phyloP scores from a whole-genome alignment of 1,284 basidiomycete genomes.

The Marasmius fiardii region DNA sequence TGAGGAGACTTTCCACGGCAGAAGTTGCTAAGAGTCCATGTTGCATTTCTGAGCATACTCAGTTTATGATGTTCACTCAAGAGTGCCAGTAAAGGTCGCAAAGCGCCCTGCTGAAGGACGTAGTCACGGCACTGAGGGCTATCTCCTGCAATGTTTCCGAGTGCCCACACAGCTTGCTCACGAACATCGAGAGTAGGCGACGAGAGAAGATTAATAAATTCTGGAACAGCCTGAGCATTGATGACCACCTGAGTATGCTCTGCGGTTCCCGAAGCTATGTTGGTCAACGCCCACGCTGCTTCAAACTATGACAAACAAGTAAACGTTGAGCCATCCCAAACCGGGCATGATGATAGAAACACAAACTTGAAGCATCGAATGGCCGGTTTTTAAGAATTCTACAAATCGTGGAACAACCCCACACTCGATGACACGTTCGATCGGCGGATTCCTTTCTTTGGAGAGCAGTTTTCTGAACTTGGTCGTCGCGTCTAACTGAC shows the following conservation, averaged over 20 bases:
- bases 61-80: slow-evolving; percentile 90
- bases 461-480: slow-evolving; percentile 98
- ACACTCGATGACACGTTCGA: slow-evolving; percentile 97
- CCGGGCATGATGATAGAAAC: slow-evolving; percentile 6
- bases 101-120: slow-evolving; percentile 75
- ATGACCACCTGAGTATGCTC: slow-evolving; percentile 99
- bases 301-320: slow-evolving; percentile 71
- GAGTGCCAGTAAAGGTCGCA: slow-evolving; percentile 69
- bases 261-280: slow-evolving; percentile 98
- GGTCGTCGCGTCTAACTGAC: slow-evolving; percentile 91
- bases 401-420: slow-evolving; percentile 98
- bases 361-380: slow-evolving; percentile 93
- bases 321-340: slow-evolving; percentile 11
- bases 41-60: slow-evolving; percentile 96
- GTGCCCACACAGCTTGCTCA: slow-evolving; percentile 96
- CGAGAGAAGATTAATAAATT: slow-evolving; percentile 92
- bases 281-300: slow-evolving; percentile 99
- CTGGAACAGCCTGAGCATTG: slow-evolving; percentile 91
- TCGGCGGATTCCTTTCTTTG: slow-evolving; percentile 99
- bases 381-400: slow-evolving; percentile 84
- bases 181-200: slow-evolving; percentile 89
- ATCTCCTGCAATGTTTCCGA: slow-evolving; percentile 96
- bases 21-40: slow-evolving; percentile 98
- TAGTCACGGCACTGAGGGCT: slow-evolving; percentile 93
- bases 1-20: slow-evolving; percentile 96